Evolutionary conservation across 108 stramenopile genomes (phyloP).

Genomic region (Chaetoceros muelleri): DNA sequence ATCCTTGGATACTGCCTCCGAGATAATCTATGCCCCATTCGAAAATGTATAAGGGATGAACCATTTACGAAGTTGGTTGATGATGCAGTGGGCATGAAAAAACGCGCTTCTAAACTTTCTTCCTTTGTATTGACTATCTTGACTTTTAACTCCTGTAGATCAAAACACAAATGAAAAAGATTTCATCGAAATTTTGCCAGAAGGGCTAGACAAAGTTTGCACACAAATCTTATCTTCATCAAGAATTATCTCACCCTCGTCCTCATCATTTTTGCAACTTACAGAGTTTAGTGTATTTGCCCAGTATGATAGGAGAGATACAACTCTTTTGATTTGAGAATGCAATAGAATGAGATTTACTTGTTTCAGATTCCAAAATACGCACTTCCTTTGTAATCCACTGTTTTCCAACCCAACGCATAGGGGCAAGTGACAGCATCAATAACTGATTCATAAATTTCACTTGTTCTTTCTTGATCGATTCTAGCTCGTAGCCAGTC

Average conservation of each 20-base stretch:
- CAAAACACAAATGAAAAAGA: slow-evolving; percentile 31
- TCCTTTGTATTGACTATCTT: slow-evolving; percentile 30
- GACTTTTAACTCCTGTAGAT: slow-evolving; percentile 32
- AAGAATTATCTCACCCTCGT: slow-evolving; percentile 19
- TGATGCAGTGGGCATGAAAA: slow-evolving; percentile 57
- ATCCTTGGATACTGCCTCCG: slow-evolving; percentile 22
- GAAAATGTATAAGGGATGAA: slow-evolving; percentile 28
- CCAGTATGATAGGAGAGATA: slow-evolving; percentile 51
- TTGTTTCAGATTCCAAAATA: slow-evolving; percentile 55
- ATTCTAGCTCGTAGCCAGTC: neutral
- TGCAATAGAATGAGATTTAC: slow-evolving; percentile 47
- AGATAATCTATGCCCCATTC: slow-evolving; percentile 75
- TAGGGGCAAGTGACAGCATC: slow-evolving; percentile 54
- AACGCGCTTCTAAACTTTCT: slow-evolving; percentile 62
- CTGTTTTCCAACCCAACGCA: slow-evolving; percentile 53
- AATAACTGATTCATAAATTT: slow-evolving; percentile 24
- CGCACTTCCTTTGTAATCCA: slow-evolving; percentile 32
- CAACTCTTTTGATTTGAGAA: slow-evolving; percentile 32
- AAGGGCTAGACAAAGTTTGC: no score
- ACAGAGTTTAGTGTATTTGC: slow-evolving; percentile 22
- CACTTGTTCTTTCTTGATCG: neutral
- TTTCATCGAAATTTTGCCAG: no score
- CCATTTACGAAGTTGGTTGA: slow-evolving; percentile 37
- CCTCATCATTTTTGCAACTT: slow-evolving; percentile 5
- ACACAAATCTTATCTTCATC: slow-evolving; percentile 2